These are phyloP conservation scores for Talinum fruticosum DNA, from an alignment of 148 eudicot genomes.

Conservation along the genomic window DNA sequence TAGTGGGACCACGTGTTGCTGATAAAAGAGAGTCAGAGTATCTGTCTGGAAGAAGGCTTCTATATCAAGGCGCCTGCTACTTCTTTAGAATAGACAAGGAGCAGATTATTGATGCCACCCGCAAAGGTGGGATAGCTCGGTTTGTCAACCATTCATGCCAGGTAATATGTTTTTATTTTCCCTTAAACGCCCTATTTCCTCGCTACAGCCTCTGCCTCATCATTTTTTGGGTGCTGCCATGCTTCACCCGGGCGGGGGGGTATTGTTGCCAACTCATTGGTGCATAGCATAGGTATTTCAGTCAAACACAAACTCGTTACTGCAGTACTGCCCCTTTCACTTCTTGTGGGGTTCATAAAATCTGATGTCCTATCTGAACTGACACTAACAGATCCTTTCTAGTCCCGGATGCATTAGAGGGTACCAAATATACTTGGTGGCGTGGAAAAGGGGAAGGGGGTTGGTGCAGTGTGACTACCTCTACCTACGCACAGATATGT, in stretches of 20 bases:
- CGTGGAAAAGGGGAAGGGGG: background rate
- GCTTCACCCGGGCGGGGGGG: background rate
- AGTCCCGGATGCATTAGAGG: background rate
- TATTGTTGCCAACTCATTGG: background rate
- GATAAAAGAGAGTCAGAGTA: constrained; percentile 74
- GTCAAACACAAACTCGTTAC: no score
- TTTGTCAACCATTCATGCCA: constrained; percentile 83
- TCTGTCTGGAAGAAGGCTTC: constrained; percentile 57
- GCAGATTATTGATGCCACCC: constrained; percentile 74
- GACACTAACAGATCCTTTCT: background rate
- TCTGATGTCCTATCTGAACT: background rate
- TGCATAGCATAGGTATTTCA: no score
- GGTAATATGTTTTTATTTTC: constrained; percentile 37
- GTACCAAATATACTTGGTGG: background rate
- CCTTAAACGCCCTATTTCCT: background rate
- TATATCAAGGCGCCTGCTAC: constrained; percentile 76
- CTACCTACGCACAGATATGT: no score
- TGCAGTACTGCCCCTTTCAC: background rate
- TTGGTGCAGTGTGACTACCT: background rate
- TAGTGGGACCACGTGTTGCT: constrained; percentile 74
- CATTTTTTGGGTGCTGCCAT: background rate
- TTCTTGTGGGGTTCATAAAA: background rate
- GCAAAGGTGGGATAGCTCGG: constrained; percentile 80
- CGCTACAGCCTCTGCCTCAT: background rate
- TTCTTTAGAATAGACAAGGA: constrained; percentile 79